These are phyloP conservation scores for Komagataea norvegica DNA, from an alignment of 1,139 yeast genomes.

Conservation along the genomic window DNA sequence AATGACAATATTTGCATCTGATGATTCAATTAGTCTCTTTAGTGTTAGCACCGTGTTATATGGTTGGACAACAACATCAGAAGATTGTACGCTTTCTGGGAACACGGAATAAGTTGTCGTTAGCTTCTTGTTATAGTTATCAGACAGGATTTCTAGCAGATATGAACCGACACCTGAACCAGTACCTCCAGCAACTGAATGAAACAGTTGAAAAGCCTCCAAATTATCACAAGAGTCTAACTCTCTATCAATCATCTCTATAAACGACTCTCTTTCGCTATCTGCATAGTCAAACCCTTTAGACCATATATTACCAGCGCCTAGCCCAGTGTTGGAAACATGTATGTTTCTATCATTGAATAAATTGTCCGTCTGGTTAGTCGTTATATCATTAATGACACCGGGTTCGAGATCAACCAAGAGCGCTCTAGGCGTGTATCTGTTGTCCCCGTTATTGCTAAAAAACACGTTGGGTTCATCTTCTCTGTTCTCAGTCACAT, in stretches of 20 bases:
- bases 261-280: conserved; percentile 59
- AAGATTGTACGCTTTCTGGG: conserved; percentile 70
- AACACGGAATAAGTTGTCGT: conserved; percentile 84
- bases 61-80: conserved; percentile 97
- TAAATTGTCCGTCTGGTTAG: conserved; percentile 52
- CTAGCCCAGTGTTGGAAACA: conserved; percentile 73
- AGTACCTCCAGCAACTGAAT: conserved; percentile 98
- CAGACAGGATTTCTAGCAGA: conserved; percentile 71
- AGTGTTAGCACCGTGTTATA: conserved; percentile 83
- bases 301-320: conserved; percentile 97
- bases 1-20: conserved; percentile 83
- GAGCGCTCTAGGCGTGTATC: conserved; percentile 84
- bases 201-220: conserved; percentile 86
- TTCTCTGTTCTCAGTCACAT: conserved; percentile 38
- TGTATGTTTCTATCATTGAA: conserved; percentile 84
- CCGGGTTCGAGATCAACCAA: conserved; percentile 89
- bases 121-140: conserved; percentile 77
- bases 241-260: conserved; percentile 85
- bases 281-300: conserved; percentile 81
- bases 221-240: conserved; percentile 86
- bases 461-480: conserved; percentile 85
- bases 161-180: conserved; percentile 94
- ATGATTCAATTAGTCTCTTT: conserved; percentile 72
- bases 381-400: conserved; percentile 61
- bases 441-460: conserved; percentile 66